Evolutionary conservation across 2,329 filamentous ascomycete species (phyloP), one percentile per base, ranked within the genome.

Genomic region (Dichotomopilus funicola): DNA sequence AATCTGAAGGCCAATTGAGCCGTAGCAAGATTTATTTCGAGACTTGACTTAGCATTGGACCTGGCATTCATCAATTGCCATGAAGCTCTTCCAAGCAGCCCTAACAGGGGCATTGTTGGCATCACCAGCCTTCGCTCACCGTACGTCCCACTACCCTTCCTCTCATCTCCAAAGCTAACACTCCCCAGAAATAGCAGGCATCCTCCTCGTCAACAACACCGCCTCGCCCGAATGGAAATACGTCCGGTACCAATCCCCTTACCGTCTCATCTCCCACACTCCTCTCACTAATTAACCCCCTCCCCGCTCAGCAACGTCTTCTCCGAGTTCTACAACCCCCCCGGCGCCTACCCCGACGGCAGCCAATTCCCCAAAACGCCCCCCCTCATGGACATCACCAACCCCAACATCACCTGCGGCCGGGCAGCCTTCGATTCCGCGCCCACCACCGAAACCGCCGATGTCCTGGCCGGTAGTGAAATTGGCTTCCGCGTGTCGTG

Each of bases 401-500:
- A 49, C 46, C 45, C 49, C 1, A 47, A 59, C 34, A 54, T 61
- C 50, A 61, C 59, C 44, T 61, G 59, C 50, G 59, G 57, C 19
- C 43, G 59, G 33, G 33, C 10, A 2, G 57, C 57, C 3, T 61
- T 57, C 33, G 47, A 53, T 8, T 34, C 57, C 5, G 59, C 59
- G 1, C 12, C 49, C 33, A 34, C n/a, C 6, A 61, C 59, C 33
- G 48, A 57, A 36, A 61, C 55, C 4, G 57, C 57, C 27, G 57
- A 61, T 27, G 48, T 61, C 5, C 43, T 61, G 6, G 59, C 59
- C 43, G 57, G 59, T 7, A 49, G 50, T n/a, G 59, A 61, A 38
- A 51, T 61, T 8, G 59, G 59, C 5, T 61, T 61, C 37, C 54
- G 59, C 4, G 59, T 61, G 12, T 59, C 55, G 6, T 47, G 33